Base-by-base conservation (phyloP, 306 rosid genomes). In the Luffa acutangula region DNA sequence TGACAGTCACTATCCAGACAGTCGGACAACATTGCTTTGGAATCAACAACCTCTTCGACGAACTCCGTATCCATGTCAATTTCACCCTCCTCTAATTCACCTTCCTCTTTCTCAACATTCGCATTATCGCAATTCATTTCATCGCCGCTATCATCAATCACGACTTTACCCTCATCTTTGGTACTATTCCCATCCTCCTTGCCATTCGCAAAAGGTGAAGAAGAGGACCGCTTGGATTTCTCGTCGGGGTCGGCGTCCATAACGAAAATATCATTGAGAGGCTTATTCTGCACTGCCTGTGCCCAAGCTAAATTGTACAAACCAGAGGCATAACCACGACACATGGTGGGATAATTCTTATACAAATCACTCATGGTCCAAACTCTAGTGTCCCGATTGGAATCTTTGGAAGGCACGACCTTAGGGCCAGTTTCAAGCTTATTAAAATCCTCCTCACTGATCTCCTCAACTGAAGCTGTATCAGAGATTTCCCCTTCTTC, bases 51-150 rank as follows among this genome's bases (percentile, higher is more conserved):
- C 76, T 72, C 74, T 56, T 52, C 82, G 1, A 67, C 67, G 6
- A 74, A 65, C 72, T 90, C 91, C n/a, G 91, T 86, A 54, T 92
- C 99, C 83, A 88, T 86, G 58, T 89, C 99, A 89, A 96, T 96
- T 90, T 96, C 99, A n/a, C 99, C 99, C 85, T 96, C 99, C 87
- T 95, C 99, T 76, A 95, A 81, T 79, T 95, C 99, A 65, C 97
- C 99, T 31, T 95, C 99, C 80, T 96, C 98, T 82, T 83, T 94
- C 20, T 88, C 96, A 69, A 65, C 85, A 85, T 87, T 88, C 67
- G 85, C 56, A 60, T 80, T 74, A 21, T 79, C 67, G 9, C 18
- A 52, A 75, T 83, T 89, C 64, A 69, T 80, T 54, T 86, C 92
- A 11, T 89, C 92, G 13, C 83, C 82, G 41, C 85, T 75, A 33